Conservation (phyloP, 2,329 filamentous ascomycete species). For the Alternaria infectoria region DNA sequence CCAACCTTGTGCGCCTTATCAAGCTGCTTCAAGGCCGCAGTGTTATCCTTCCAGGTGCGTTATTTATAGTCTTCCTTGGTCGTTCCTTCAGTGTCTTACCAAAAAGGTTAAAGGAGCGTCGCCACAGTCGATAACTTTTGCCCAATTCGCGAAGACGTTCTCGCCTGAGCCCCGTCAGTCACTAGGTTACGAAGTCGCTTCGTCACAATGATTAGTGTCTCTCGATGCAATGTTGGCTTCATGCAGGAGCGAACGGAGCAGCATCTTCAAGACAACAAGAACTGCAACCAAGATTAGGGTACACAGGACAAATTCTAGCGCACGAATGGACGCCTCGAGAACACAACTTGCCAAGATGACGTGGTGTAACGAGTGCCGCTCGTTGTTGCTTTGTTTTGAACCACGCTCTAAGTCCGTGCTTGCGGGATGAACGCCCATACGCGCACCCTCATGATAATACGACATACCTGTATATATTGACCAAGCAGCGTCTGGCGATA, state of each 20-base stretch:
- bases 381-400: not conserved
- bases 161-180: conserved; percentile 30
- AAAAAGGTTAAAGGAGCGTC: conserved; percentile 60
- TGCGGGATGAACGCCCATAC: not conserved
- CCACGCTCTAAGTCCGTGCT: not conserved
- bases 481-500: conserved; percentile 51
- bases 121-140: conserved; percentile 62
- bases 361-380: not conserved
- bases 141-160: conserved; percentile 56
- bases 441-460: not conserved
- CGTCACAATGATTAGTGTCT: not conserved
- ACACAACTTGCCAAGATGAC: not conserved
- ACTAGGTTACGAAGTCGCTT: not conserved
- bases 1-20: conserved; percentile 58
- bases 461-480: conserved; percentile 57
- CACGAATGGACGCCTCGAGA: not conserved
- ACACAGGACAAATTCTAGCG: not conserved
- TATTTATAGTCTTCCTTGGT: not conserved
- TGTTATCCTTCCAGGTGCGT: conserved; percentile 56
- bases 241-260: not conserved
- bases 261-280: not conserved
- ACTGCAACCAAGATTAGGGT: not conserved
- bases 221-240: not conserved
- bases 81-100: conserved; percentile 26
- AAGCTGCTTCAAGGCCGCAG: conserved; percentile 60